Evolutionary conservation across 805 yeast genomes (phyloP).

Genomic region (Kodamaea sagamina): DNA sequence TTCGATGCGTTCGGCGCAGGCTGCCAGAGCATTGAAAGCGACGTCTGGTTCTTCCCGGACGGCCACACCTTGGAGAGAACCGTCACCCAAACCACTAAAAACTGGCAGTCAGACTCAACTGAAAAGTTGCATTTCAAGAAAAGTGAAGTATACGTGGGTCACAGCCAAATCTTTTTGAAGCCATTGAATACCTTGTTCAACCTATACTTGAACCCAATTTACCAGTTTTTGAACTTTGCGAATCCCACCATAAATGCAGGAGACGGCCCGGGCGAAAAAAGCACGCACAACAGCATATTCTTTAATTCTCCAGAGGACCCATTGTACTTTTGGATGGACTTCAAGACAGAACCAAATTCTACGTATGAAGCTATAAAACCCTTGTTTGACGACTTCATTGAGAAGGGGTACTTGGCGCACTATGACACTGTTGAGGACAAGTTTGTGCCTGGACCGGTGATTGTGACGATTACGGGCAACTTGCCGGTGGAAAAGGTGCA

Average conservation of each 20-base stretch:
- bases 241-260: constrained; percentile 36
- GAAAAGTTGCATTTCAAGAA: constrained; percentile 30
- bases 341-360: constrained; percentile 54
- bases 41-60: constrained; percentile 53
- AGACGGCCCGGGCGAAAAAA: constrained; percentile 4
- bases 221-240: constrained; percentile 47
- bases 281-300: constrained; percentile 33
- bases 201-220: constrained; percentile 57
- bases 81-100: constrained; percentile 24
- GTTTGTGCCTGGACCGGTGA: constrained; percentile 54
- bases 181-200: constrained; percentile 47
- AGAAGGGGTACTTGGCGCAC: constrained; percentile 51
- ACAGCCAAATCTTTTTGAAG: constrained; percentile 49
- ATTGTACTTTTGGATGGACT: constrained; percentile 62
- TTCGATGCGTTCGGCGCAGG: constrained; percentile 60
- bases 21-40: constrained; percentile 64
- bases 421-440: constrained; percentile 38
- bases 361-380: constrained; percentile 49
- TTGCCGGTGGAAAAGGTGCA: constrained; percentile 47
- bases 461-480: constrained; percentile 67
- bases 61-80: constrained; percentile 34
- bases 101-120: constrained; percentile 11
- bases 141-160: constrained; percentile 61
- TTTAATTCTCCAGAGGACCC: constrained; percentile 52
- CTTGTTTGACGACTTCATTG: constrained; percentile 49